These are phyloP conservation scores for Boletus subparvulus DNA, from an alignment of 768 basidiomycete species.

Conservation along the genomic window DNA sequence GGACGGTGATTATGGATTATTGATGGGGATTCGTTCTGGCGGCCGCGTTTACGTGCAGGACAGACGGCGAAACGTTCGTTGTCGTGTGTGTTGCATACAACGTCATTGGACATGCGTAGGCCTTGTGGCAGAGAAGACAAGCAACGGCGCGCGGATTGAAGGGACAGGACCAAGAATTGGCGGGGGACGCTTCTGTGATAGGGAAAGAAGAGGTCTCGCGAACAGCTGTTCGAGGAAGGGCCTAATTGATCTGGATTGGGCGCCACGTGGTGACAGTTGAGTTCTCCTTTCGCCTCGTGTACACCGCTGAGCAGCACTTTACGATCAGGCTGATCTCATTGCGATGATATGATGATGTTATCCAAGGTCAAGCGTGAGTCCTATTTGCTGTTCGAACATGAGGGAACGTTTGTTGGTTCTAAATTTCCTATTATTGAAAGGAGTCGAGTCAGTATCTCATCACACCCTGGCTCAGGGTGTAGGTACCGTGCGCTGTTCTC, in stretches of 20 bases:
- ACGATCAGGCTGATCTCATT: conserved; percentile 3
- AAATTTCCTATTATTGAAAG: not conserved
- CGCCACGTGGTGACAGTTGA: not conserved
- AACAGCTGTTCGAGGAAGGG: not conserved
- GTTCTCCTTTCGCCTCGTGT: conserved; percentile 19
- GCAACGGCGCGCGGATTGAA: conserved; percentile 5
- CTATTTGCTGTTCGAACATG: not conserved
- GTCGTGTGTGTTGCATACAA: conserved; percentile 9
- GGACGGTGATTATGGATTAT: conserved; percentile 9
- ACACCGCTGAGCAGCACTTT: conserved; percentile 1
- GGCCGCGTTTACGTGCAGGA: conserved; percentile 23
- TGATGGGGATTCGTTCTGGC: conserved; percentile 11
- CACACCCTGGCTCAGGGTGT: not conserved
- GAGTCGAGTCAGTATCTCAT: conserved; percentile 8
- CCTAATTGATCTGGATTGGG: not conserved
- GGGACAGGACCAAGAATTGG: not conserved
- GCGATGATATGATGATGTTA: not conserved
- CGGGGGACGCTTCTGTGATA: conserved; percentile 1
- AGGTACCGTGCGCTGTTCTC: not conserved
- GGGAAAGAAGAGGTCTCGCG: not conserved
- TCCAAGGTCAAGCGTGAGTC: not conserved
- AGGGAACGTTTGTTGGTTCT: not conserved
- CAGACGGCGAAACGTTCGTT: conserved; percentile 2
- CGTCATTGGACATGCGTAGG: conserved; percentile 24
- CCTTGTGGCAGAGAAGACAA: conserved; percentile 16